Evolutionary conservation across 805 yeast genomes (phyloP), one percentile per base, ranked within the genome.

Genomic region (Blastobotrys terrestris): DNA sequence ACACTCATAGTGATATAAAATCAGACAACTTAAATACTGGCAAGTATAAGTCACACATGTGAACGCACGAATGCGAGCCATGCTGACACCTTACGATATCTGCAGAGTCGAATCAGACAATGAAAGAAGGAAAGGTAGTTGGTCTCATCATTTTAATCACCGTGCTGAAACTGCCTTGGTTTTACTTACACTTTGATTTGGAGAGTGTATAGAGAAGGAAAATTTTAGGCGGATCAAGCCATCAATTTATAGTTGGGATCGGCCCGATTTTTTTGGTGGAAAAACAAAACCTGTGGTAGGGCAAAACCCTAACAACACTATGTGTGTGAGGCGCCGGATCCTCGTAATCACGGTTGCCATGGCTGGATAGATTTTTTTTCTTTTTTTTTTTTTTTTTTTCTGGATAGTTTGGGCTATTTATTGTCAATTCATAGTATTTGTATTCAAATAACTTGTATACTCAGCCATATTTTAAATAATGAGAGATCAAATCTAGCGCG

Each of bases 91-190:
- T 68, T 67, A 56, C 39, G 57, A 67, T 69, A 61, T 69, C 73
- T 63, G 64, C 73, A 69, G 58, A 67, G 69, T 69, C 73, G 73
- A 65, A 63, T 69, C 66, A 64, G 73, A 49, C 52, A 66, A 57
- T 63, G 63, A 63, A 60, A 60, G 69, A 66, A 66, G 66, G 35
- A 26, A 26, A 26, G 61, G 51, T 57, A 57, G 72, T 70, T 64
- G 56, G 55, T 63, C 55, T 67, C 72, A 69, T 69, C 73, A 69
- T 62, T 48, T 62, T 48, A 55, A 16, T 3, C 42, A 47, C n/a
- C 13, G 18, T 3, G n/a, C 11, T 21, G 7, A 19, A 44, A 16
- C 16, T n/a, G 22, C 6, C n/a, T n/a, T n/a, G n/a, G n/a, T 3
- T 43, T 18, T 43, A 47, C 44, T 47, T 47, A 39, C 44, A 20